Conservation (phyloP, 139 green algal species). For the Chlorella sp. region DNA sequence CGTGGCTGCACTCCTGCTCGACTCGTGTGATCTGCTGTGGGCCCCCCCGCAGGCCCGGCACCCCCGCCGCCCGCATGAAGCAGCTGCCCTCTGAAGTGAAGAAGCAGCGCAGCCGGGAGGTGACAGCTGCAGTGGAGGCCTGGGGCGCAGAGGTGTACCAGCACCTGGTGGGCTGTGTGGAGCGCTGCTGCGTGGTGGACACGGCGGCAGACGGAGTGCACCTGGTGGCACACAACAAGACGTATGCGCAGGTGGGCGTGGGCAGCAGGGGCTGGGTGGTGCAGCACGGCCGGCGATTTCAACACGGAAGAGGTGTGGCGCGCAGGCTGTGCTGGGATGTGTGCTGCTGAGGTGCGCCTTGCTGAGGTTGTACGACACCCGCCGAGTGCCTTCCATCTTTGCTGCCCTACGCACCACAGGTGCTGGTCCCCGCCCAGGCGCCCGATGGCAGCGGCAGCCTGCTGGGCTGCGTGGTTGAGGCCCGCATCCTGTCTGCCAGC, state of each 20-base stretch:
- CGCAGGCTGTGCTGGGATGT: no score
- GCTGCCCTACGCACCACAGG: constrained; percentile 42
- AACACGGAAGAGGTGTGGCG: no score
- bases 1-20: no score
- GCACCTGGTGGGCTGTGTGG: constrained; percentile 66
- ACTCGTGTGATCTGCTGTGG: no score
- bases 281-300: no score
- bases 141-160: constrained; percentile 64
- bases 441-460: constrained; percentile 56
- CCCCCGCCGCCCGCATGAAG: constrained; percentile 92
- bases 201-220: constrained; percentile 75
- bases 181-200: constrained; percentile 88
- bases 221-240: constrained; percentile 86
- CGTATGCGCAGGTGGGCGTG: constrained; percentile 83
- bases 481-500: constrained; percentile 55
- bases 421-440: constrained; percentile 67
- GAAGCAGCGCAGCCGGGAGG: constrained; percentile 67
- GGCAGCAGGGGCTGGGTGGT: no score
- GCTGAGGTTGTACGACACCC: no score
- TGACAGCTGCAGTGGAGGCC: constrained; percentile 77
- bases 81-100: constrained; percentile 52
- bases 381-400: background rate
- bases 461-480: constrained; percentile 79
- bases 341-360: no score
- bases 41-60: constrained; percentile 71